phyloP scores from a whole-genome alignment of 768 basidiomycete species.

The Hortiboletus campestris region DNA sequence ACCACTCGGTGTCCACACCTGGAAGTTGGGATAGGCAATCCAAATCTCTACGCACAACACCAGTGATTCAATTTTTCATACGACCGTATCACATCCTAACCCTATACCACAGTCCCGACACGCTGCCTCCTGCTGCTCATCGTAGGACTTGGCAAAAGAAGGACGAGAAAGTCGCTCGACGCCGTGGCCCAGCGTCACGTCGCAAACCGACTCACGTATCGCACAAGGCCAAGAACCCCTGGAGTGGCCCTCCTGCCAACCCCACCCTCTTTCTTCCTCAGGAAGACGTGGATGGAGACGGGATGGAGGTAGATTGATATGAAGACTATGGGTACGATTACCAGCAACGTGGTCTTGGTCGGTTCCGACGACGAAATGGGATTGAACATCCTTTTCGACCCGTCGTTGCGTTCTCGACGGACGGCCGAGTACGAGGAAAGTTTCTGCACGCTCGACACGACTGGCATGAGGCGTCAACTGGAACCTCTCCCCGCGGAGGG shows the following conservation, averaged over 20 bases:
- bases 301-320: background rate
- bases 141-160: background rate
- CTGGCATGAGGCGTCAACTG: background rate
- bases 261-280: background rate
- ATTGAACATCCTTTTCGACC: constrained; percentile 6
- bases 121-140: background rate
- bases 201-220: background rate
- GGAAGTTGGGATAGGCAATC: too few relatives aligned
- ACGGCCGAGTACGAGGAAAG: constrained; percentile 12
- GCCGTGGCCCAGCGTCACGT: background rate
- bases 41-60: too few relatives aligned
- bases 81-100: too few relatives aligned
- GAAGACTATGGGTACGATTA: background rate
- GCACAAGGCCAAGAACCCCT: background rate
- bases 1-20: too few relatives aligned
- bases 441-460: background rate
- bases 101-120: too few relatives aligned
- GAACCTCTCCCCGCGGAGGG: background rate
- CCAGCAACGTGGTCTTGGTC: background rate
- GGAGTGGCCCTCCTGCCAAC: background rate
- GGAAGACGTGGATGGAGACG: background rate
- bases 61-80: too few relatives aligned
- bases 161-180: background rate
- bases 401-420: constrained; percentile 6
- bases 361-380: constrained; percentile 4